Evolutionary conservation across 2,329 filamentous ascomycete species (phyloP), one percentile per base, ranked within the genome.

Genomic region (Botrytis galanthina): DNA sequence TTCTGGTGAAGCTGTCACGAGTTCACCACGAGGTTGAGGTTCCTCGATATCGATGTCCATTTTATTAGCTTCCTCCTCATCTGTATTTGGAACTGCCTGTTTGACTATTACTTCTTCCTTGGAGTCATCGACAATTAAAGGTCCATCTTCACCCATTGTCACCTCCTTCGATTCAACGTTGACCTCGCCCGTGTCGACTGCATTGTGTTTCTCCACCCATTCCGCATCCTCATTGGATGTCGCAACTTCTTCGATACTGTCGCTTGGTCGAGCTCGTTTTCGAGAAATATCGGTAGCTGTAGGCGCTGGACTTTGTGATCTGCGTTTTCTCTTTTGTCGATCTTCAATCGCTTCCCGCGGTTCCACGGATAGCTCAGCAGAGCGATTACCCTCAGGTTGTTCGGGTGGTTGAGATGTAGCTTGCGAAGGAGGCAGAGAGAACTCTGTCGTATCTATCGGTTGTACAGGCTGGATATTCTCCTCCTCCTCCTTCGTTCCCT

Each of bases 321-420:
- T 86, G 77, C 90, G 88, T 81, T 92, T 93, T 75, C 91, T 86
- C 81, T 91, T 92, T 77, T 88, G 88, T 59, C 84, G 84, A 76
- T 91, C 89, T 75, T 88, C 85, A 48, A 83, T 77, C 59, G 82
- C 77, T 78, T 79, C 78, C 42, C 76, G 75, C n/a, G 78, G 75
- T 54, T 81, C 81, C 20, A 80, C 76, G 16, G 79, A 76, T 9
- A 80, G 74, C 1, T 77, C 59, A 14, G 73, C 57, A 5, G 77
- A 73, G 44, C 64, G 61, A 51, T 75, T 70, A 7, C 48, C 66
- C 22, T 78, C 76, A n/a, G 54, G 61, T 39, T 71, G 70, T 54
- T 78, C 76, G 35, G 71, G 69, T 29, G 69, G 64, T 42, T 72
- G 72, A n/a, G 62, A 29, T 46, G 77, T 76, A 35, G 69, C 69